Conservation (phyloP, 1,284 basidiomycete genomes). For the Albatrellus sp. region DNA sequence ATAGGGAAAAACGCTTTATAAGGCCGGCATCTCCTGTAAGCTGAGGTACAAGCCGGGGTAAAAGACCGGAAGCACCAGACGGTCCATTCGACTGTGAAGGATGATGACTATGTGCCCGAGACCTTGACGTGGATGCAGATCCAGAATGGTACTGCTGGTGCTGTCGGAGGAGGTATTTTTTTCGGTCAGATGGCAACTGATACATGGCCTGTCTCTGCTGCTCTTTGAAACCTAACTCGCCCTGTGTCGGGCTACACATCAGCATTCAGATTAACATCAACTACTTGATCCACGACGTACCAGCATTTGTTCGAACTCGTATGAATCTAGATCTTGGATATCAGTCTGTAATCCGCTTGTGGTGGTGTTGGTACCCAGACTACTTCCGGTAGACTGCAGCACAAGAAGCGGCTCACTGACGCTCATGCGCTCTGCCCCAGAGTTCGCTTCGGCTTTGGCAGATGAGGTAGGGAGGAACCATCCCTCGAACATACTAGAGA, state of each 20-base stretch:
- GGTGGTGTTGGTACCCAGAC: background rate
- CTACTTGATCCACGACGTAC: constrained; percentile 25
- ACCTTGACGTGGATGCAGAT: constrained; percentile 19
- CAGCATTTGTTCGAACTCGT: constrained; percentile 50
- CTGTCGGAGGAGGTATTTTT: constrained; percentile 56
- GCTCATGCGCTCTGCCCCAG: constrained; percentile 32
- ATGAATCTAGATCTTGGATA: constrained; percentile 25
- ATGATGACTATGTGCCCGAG: constrained; percentile 17
- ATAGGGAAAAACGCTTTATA: constrained; percentile 64
- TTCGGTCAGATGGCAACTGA: constrained; percentile 50
- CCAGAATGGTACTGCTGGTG: constrained; percentile 20
- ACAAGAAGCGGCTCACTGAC: constrained; percentile 59
- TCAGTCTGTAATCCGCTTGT: constrained; percentile 3
- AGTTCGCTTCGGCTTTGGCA: constrained; percentile 19
- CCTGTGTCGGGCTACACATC: constrained; percentile 24
- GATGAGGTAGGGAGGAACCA: constrained; percentile 31
- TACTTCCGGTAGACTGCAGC: constrained; percentile 25
- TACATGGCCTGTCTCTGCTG: constrained; percentile 57
- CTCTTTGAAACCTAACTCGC: constrained; percentile 65
- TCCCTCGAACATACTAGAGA: constrained; percentile 52
- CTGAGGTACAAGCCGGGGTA: constrained; percentile 54
- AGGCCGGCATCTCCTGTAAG: constrained; percentile 55
- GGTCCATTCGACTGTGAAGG: constrained; percentile 44
- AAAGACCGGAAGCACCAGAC: constrained; percentile 36
- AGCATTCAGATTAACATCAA: constrained; percentile 1